These are phyloP conservation scores for Neurospora sp. DNA, from an alignment of 495 filamentous ascomycete species.

Conservation along the genomic window DNA sequence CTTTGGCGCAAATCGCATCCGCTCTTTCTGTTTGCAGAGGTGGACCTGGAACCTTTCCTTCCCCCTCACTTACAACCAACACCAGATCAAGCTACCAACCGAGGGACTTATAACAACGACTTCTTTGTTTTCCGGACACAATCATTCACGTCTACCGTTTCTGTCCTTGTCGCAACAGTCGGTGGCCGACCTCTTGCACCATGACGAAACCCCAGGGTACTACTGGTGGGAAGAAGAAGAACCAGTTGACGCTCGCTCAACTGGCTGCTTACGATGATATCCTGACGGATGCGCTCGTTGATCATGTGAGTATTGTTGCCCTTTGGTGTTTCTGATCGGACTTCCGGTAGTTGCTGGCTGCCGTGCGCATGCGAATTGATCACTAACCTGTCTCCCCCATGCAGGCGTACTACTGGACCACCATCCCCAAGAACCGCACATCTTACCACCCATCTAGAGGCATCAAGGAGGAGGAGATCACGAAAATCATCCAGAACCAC, in stretches of 20 bases:
- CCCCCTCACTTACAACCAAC: background rate
- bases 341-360: background rate
- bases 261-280: constrained; percentile 92
- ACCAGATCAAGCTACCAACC: background rate
- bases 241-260: constrained; percentile 73
- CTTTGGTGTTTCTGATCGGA: background rate
- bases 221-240: constrained; percentile 35
- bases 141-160: background rate
- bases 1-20: background rate
- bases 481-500: constrained; percentile 63
- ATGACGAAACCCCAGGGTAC: constrained; percentile 12
- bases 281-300: constrained; percentile 88
- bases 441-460: constrained; percentile 78
- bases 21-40: background rate
- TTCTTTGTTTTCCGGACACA: background rate
- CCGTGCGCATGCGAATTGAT: background rate
- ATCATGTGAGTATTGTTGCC: constrained; percentile 57
- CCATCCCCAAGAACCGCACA: constrained; percentile 84
- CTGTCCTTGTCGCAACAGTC: background rate
- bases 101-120: background rate
- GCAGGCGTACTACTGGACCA: constrained; percentile 91
- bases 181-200: background rate
- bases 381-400: background rate
- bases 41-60: background rate
- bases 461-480: constrained; percentile 69